Base-by-base conservation (phyloP, 129 eudicot genomes). In the Glebionis coronaria region DNA sequence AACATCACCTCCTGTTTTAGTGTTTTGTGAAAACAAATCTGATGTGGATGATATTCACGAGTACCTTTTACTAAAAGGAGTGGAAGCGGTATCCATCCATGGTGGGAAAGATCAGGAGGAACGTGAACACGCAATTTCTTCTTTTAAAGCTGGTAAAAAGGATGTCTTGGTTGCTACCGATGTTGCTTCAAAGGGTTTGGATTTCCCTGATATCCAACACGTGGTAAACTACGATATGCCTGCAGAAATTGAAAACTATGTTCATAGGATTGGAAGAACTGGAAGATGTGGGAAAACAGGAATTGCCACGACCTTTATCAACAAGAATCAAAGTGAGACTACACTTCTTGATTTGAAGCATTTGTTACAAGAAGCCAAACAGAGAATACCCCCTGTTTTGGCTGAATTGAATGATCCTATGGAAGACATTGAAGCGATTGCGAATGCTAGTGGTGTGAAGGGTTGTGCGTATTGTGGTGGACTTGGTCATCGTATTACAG, bases 51-150 rank as follows among this genome's bases (percentile, higher is more conserved):
- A 84, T 27, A 90, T 90, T 13, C 97, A 90, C 15, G 97, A 87
- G 58, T 90, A 87, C 21, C 83, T 90, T 1, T 76, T 90, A 0
- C 12, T 87, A 9, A 90, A 90, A 75, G 97, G 95, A 44, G 97
- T 90, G 2, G 90, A 87, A 74, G 90, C 90, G 0, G 95, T 87
- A 9, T 89, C 95, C 0, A 69, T 84, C 18, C 97, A 90, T 19
- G 95, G 95, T 0, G 95, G 95, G 9, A 90, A 87, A 65, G 97
- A 90, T 53, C 95, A 90, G 71, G 95, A 90, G 68, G 97, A 90
- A 27, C 52, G 95, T 66, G 95, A 86, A 9, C 77, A 90, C 23
- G 97, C 97, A 3, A 90, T 90, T 6, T 64, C 87, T 0, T 76
- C 97, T 1, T 87, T 90, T 68, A 90, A 87, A 80, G 69, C 85